Evolutionary conservation across 139 green algal species (phyloP).

Genomic region (Auxenochlorella pyrenoidosa): DNA sequence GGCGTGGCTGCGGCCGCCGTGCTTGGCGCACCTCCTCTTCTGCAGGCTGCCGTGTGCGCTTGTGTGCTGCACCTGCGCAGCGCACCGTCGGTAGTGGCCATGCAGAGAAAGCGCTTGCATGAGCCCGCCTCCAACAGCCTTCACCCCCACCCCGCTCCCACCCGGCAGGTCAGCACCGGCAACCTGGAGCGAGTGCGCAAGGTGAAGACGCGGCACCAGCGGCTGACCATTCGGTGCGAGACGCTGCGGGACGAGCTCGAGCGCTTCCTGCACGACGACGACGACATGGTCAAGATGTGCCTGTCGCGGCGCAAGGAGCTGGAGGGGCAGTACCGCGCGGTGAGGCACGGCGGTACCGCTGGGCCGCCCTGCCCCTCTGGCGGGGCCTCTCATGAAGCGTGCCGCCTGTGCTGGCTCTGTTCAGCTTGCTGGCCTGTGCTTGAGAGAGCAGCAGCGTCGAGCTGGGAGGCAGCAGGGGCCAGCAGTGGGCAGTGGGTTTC

Average conservation of each 20-base stretch:
- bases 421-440: no score
- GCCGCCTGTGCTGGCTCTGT: no score
- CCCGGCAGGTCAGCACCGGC: constrained; percentile 25
- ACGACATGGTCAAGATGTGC: constrained; percentile 89
- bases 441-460: no score
- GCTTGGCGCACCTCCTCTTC: no score
- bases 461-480: background rate
- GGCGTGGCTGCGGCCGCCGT: no score
- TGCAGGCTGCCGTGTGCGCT: no score
- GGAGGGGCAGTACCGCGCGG: constrained; percentile 44
- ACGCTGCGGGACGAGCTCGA: constrained; percentile 76
- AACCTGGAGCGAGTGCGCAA: constrained; percentile 84
- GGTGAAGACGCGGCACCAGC: constrained; percentile 86
- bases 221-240: constrained; percentile 64
- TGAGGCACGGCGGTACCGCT: background rate
- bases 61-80: no score
- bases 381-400: no score
- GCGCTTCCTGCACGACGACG: constrained; percentile 83
- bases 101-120: no score
- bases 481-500: background rate
- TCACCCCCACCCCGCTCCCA: background rate
- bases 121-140: no score
- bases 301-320: constrained; percentile 66
- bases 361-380: background rate
- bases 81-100: no score